Percentiles rank a stretch among this genome's conserved stretches.
Conservation (phyloP, 2,329 filamentous ascomycete genomes). For the Phoma sp. region DNA sequence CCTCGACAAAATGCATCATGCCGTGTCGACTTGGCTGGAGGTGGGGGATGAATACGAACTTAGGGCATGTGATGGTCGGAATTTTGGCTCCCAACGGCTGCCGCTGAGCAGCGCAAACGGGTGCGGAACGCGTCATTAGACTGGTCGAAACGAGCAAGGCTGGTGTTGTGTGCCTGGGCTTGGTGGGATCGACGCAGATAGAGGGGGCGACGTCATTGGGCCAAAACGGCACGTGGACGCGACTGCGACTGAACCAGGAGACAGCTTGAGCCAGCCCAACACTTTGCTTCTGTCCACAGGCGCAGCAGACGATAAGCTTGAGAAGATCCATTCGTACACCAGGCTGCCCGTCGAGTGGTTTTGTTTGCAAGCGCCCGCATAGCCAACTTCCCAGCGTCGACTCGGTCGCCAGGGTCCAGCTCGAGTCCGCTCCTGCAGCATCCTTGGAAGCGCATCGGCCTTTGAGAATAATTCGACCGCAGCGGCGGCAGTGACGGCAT, state of each 20-base stretch:
- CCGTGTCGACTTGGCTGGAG: neutral
- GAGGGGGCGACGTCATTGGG: slow-evolving; percentile 6
- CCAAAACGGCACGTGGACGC: slow-evolving; percentile 9
- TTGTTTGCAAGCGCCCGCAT: slow-evolving; percentile 1
- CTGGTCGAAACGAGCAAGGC: slow-evolving; percentile 12
- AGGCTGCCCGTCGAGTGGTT: neutral
- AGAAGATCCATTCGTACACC: neutral
- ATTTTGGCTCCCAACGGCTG: slow-evolving; percentile 11
- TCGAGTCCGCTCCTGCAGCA: slow-evolving; percentile 9
- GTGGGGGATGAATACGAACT: neutral
- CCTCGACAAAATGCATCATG: neutral
- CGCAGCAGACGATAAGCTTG: neutral
- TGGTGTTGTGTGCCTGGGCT: slow-evolving; percentile 10
- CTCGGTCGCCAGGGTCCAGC: slow-evolving; percentile 8
- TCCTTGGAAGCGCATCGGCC: slow-evolving; percentile 18
- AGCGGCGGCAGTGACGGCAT: slow-evolving; percentile 20
- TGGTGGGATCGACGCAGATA: slow-evolving; percentile 10
- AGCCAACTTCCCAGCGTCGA: neutral
- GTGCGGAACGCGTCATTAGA: slow-evolving; percentile 14
- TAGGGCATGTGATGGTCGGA: neutral
- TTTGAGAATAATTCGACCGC: slow-evolving; percentile 5
- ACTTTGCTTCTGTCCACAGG: neutral
- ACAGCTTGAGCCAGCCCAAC: slow-evolving; percentile 7
- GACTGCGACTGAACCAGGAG: neutral
- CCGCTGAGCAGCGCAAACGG: slow-evolving; percentile 2